Evolutionary conservation across 148 eudicot species (phyloP), one percentile per base, ranked within the genome.

Genomic region (Fagopyrum homotropicum): DNA sequence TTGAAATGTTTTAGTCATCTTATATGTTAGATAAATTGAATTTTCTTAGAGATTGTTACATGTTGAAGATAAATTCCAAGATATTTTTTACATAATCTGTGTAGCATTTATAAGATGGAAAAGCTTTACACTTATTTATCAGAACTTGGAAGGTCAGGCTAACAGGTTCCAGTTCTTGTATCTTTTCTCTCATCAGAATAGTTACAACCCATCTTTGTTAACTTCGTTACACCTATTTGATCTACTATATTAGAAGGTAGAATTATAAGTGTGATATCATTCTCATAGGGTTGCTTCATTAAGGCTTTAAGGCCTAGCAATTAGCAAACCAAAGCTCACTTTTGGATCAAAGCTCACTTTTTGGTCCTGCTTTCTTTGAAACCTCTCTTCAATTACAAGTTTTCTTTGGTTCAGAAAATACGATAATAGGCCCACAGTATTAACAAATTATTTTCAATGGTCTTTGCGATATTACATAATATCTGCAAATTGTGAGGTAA

Each of bases 71-170:
- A 64, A 40, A 17, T 64, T 64, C 19, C 70, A 64, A 40, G 16
- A 29, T 11, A 14, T 35, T 64, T 64, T 40, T 15, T 17, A 64
- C 19, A 1, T 40, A 6, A 40, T 12, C 19, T 10, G 9, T 40
- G 71, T 22, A 4, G 16, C 44, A 10, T 57, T 63, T 16, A 29
- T 63, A 4, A 26, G 69, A 10, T 29, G 44, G 40, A 29, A 8
- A 29, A 59, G 35, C 26, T 4, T 59, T 26, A 22, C 35, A 30
- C 15, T 63, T 4, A 4, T 63, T 44, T 11, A 30, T 30, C 11
- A 44, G 69, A 30, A 63, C 44, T 29, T 63, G 69, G 69, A 63
- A 9, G 45, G n/a, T 6, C 29, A 30, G 69, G 69, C 69, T 63
- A 30, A 63, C 44, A 29, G 10, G 29, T 9, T 30, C 11, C 45